Conservation (phyloP, 805 yeast species). For the Martiniozyma abietophila region DNA sequence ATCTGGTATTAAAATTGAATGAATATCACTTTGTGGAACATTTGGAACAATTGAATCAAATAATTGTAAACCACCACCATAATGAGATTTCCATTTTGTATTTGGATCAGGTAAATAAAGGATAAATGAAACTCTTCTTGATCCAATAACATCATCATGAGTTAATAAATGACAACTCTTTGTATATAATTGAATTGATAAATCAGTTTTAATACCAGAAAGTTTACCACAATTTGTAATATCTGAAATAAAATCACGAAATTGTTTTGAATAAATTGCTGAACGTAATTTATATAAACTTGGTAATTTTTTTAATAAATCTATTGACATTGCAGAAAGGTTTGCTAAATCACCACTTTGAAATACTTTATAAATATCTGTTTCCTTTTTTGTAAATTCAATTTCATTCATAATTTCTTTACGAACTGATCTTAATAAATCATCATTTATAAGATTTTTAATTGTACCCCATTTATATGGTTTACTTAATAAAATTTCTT, state of each 20-base stretch:
- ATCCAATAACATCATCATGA: conserved; percentile 97
- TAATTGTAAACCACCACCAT: conserved; percentile 87
- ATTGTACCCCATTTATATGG: conserved; percentile 93
- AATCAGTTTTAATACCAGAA: conserved; percentile 85
- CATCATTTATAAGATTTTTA: conserved; percentile 62
- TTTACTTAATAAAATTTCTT: conserved; percentile 42
- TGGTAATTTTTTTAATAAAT: conserved; percentile 65
- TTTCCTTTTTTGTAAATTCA: conserved; percentile 90
- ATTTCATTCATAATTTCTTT: conserved; percentile 75
- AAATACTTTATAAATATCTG: conserved; percentile 89
- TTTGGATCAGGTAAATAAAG: conserved; percentile 91
- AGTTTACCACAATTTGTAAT: conserved; percentile 85
- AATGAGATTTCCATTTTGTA: conserved; percentile 76
- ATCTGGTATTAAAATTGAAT: conserved; percentile 70
- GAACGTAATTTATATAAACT: conserved; percentile 70
- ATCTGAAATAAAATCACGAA: conserved; percentile 65
- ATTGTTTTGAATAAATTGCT: conserved; percentile 79
- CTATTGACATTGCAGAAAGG: conserved; percentile 71
- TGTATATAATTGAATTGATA: conserved; percentile 84
- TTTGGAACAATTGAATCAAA: conserved; percentile 83
- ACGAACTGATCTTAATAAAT: conserved; percentile 68
- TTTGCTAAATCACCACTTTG: conserved; percentile 92
- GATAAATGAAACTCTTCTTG: conserved; percentile 87
- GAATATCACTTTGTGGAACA: conserved; percentile 75
- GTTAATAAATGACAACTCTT: conserved; percentile 90